A percentile compares a stretch with the other conserved stretches of the same genome.
Conservation (phyloP, 2,329 filamentous ascomycete genomes). For the Aspergillus thermomutatus region DNA sequence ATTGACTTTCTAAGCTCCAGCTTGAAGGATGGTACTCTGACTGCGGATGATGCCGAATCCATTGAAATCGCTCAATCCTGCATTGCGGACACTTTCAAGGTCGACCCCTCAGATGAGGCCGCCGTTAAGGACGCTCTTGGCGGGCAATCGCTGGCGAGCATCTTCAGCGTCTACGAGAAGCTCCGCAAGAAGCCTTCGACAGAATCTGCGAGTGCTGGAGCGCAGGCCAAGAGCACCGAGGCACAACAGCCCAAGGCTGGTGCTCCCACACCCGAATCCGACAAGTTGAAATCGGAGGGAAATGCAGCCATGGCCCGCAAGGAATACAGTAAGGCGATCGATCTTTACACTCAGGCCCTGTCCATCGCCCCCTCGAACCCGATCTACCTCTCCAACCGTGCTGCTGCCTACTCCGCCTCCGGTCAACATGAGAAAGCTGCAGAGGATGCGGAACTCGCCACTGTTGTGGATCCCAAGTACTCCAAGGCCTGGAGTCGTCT, state of each 20-base stretch:
- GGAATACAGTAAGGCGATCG: constrained; percentile 79
- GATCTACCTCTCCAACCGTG: constrained; percentile 96
- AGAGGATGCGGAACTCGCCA: constrained; percentile 86
- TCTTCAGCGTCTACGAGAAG: constrained; percentile 96
- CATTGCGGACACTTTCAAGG: constrained; percentile 92
- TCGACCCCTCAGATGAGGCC: constrained; percentile 74
- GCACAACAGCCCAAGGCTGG: constrained; percentile 35
- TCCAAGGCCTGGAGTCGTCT: constrained; percentile 96
- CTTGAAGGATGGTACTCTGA: constrained; percentile 81
- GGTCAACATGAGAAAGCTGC: constrained; percentile 80
- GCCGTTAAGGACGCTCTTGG: constrained; percentile 75
- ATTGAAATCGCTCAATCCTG: constrained; percentile 93
- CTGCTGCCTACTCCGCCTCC: constrained; percentile 83
- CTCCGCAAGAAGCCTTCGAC: constrained; percentile 64
- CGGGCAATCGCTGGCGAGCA: constrained; percentile 80
- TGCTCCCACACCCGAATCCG: constrained; percentile 64
- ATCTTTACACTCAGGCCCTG: constrained; percentile 84
- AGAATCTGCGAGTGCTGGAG: constrained; percentile 43
- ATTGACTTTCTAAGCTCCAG: constrained; percentile 90
- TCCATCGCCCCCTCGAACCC: constrained; percentile 78
- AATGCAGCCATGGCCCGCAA: constrained; percentile 95
- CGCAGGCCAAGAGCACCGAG: constrained; percentile 39
- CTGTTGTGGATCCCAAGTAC: constrained; percentile 83
- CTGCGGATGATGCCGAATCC: constrained; percentile 83
- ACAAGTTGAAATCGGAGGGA: constrained; percentile 82